Conservation (phyloP, 495 filamentous ascomycete species). For the Penicillium crystallinum region DNA sequence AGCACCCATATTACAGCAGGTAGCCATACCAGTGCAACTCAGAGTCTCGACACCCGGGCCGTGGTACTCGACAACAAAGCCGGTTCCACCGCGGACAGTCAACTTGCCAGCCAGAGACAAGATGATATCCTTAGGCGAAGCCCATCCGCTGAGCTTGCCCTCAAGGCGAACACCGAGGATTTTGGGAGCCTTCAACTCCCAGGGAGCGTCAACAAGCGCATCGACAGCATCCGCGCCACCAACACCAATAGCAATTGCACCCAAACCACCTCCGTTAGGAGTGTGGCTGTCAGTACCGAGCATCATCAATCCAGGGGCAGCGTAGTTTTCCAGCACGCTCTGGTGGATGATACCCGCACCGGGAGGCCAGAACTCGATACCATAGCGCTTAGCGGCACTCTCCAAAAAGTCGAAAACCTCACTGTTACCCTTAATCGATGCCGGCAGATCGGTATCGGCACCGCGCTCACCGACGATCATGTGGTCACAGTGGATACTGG, state of each 20-base stretch:
- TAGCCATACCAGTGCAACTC: constrained; percentile 90
- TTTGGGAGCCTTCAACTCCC: constrained; percentile 93
- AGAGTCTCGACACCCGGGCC: constrained; percentile 85
- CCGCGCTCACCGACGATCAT: constrained; percentile 92
- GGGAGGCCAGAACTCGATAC: constrained; percentile 98
- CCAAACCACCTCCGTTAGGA: constrained; percentile 89
- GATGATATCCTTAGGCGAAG: constrained; percentile 92
- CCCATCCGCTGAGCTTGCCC: constrained; percentile 83
- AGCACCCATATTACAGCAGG: constrained; percentile 86
- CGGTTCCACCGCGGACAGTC: constrained; percentile 92
- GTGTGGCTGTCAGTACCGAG: constrained; percentile 98
- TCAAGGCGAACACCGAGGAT: constrained; percentile 81
- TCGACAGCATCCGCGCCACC: constrained; percentile 97
- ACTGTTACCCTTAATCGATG: constrained; percentile 85
- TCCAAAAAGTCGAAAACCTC: constrained; percentile 98
- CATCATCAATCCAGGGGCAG: constrained; percentile 97
- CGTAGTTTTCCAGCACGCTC: constrained; percentile 96
- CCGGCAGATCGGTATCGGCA: constrained; percentile 80
- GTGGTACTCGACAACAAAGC: constrained; percentile 89
- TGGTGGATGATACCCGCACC: constrained; percentile 99
- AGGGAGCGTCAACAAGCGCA: constrained; percentile 90
- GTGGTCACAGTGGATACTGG: constrained; percentile 98
- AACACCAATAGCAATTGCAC: constrained; percentile 93
- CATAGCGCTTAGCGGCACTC: constrained; percentile 90
- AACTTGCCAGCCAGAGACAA: constrained; percentile 81